Evolutionary conservation across 257 asterid species (phyloP).

Genomic region (Penstemon eatonii): DNA sequence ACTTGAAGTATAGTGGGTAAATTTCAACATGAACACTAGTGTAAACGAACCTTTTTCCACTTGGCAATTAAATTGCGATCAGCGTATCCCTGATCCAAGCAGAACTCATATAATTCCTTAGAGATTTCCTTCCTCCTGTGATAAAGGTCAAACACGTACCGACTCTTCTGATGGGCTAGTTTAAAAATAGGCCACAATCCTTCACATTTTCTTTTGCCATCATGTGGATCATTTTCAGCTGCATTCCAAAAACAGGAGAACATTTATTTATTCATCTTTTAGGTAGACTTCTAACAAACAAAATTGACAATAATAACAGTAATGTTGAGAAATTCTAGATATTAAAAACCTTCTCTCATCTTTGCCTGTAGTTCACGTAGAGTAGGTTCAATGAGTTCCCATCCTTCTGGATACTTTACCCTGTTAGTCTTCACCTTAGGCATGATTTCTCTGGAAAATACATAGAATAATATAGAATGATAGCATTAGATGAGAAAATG

Average conservation of each 20-base stretch:
- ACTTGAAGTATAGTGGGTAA: background rate
- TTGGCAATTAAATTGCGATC: conserved; percentile 89
- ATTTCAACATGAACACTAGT: background rate
- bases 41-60: conserved; percentile 74
- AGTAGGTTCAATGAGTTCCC: conserved; percentile 94
- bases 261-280: background rate
- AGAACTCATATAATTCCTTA: conserved; percentile 82
- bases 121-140: conserved; percentile 81
- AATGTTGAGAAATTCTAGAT: background rate
- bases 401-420: conserved; percentile 78
- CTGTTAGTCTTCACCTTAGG: conserved; percentile 93
- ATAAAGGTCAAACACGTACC: conserved; percentile 76
- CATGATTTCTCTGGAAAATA: conserved; percentile 54
- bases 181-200: conserved; percentile 92
- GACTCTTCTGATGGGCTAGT: conserved; percentile 91
- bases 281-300: background rate
- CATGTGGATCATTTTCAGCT: conserved; percentile 92
- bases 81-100: conserved; percentile 92
- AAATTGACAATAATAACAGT: background rate
- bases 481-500: background rate
- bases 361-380: conserved; percentile 79
- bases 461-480: conserved; percentile 2
- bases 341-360: conserved; percentile 81
- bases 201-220: conserved; percentile 83
- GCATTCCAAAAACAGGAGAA: conserved; percentile 20